Evolutionary conservation across 2,329 filamentous ascomycete genomes (phyloP).

Genomic region (Pestalotiopsis sp.): DNA sequence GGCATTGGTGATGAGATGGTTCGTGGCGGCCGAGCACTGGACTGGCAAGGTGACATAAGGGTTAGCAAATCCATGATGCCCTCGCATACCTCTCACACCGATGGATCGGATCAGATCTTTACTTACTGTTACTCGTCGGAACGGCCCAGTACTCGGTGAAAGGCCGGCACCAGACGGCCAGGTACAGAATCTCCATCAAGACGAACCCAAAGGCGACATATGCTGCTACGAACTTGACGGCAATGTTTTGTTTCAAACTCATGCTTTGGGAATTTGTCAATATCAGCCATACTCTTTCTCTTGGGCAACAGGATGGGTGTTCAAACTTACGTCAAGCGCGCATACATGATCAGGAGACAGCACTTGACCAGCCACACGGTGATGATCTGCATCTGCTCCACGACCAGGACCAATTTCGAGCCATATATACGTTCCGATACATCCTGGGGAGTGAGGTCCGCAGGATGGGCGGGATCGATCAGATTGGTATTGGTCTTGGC

Average conservation of each 20-base stretch:
- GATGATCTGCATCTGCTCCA: slow-evolving; percentile 66
- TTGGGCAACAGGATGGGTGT: not conserved
- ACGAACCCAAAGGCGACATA: slow-evolving; percentile 46
- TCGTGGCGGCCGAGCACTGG: slow-evolving; percentile 60
- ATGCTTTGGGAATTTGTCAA: not conserved
- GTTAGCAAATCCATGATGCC: not conserved
- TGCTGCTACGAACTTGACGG: slow-evolving; percentile 53
- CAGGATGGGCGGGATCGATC: slow-evolving; percentile 3
- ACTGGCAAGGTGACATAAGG: slow-evolving; percentile 30
- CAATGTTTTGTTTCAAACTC: slow-evolving; percentile 26
- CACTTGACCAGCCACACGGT: slow-evolving; percentile 60
- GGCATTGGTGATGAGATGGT: slow-evolving; percentile 62
- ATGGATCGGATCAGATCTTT: not conserved
- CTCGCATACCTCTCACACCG: not conserved
- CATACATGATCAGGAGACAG: slow-evolving; percentile 61
- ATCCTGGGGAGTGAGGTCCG: slow-evolving; percentile 45
- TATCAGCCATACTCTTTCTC: not conserved
- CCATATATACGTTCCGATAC: slow-evolving; percentile 48
- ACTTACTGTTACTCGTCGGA: slow-evolving; percentile 50
- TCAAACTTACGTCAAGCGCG: slow-evolving; percentile 50
- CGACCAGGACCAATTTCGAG: slow-evolving; percentile 65
- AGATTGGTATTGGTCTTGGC: slow-evolving; percentile 9
- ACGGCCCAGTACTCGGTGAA: slow-evolving; percentile 62
- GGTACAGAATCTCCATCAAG: slow-evolving; percentile 52
- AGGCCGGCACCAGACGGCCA: slow-evolving; percentile 58